Percentiles rank a stretch among this genome's conserved stretches.
phyloP scores from a whole-genome alignment of 148 eudicot species.

The Chenopodium suecicum region DNA sequence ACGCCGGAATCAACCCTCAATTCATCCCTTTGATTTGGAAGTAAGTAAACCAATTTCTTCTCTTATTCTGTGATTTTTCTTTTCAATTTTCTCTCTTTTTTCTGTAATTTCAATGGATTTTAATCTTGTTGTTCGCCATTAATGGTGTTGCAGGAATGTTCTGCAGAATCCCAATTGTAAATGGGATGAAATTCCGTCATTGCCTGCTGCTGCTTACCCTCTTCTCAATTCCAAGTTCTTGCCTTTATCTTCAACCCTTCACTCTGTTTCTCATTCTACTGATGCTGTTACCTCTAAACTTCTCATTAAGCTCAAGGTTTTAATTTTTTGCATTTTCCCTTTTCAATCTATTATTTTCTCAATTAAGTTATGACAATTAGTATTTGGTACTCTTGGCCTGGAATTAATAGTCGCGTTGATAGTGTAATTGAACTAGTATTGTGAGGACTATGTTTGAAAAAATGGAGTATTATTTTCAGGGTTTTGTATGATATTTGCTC shows the following conservation, averaged over 20 bases:
- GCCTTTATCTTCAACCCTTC: constrained; percentile 54
- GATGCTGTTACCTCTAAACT: constrained; percentile 89
- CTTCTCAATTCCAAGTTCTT: constrained; percentile 65
- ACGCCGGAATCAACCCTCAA: constrained; percentile 58
- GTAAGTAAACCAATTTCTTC: constrained; percentile 26
- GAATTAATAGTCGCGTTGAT: not conserved
- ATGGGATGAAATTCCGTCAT: constrained; percentile 76
- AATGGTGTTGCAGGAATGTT: constrained; percentile 42
- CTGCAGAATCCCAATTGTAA: constrained; percentile 66
- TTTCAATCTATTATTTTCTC: not conserved
- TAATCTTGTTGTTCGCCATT: not conserved
- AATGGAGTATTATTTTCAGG: not conserved
- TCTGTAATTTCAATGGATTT: not conserved
- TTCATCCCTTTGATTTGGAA: constrained; percentile 90
- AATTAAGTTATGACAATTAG: too few relatives aligned
- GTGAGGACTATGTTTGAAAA: not conserved
- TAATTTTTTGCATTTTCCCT: not conserved
- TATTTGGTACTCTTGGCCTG: not conserved
- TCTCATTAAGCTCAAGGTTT: constrained; percentile 78
- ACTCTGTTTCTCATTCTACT: constrained; percentile 55
- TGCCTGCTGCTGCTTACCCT: constrained; percentile 74
- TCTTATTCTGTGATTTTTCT: constrained; percentile 8
- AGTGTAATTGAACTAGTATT: not conserved
- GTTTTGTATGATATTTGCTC: not conserved
- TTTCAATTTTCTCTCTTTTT: not conserved